Evolutionary conservation across 2,329 filamentous ascomycete genomes (phyloP).

Genomic region (Colletotrichum cereale): DNA sequence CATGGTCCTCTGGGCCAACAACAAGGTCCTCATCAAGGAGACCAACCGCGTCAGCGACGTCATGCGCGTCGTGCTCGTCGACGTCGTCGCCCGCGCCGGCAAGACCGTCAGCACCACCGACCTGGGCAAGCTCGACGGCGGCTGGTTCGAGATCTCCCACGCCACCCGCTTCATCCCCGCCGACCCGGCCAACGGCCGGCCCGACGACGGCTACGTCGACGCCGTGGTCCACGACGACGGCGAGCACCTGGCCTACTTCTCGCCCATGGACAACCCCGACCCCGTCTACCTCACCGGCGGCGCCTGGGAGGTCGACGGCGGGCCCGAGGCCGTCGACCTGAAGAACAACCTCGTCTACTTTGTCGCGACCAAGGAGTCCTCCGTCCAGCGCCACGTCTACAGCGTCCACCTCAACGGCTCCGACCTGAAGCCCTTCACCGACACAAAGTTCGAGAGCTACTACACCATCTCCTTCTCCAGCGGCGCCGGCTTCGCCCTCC

Average conservation of each 20-base stretch:
- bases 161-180: slow-evolving; percentile 88
- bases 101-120: slow-evolving; percentile 84
- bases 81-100: slow-evolving; percentile 79
- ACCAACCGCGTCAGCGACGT: slow-evolving; percentile 95
- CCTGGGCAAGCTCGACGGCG: slow-evolving; percentile 87
- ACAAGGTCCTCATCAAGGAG: slow-evolving; percentile 87
- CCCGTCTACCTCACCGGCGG: slow-evolving; percentile 90
- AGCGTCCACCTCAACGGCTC: slow-evolving; percentile 87
- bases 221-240: slow-evolving; percentile 87
- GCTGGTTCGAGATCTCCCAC: slow-evolving; percentile 96
- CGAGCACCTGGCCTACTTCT: slow-evolving; percentile 94
- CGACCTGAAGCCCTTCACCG: slow-evolving; percentile 78
- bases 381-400: slow-evolving; percentile 92
- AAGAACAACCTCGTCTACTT: slow-evolving; percentile 93
- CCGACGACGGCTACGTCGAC: slow-evolving; percentile 92
- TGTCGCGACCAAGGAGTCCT: slow-evolving; percentile 84
- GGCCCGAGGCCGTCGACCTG: slow-evolving; percentile 86
- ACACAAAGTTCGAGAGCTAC: slow-evolving; percentile 79
- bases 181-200: slow-evolving; percentile 79
- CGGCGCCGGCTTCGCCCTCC: slow-evolving; percentile 83
- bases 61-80: slow-evolving; percentile 88
- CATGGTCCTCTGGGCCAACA: slow-evolving; percentile 90
- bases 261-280: slow-evolving; percentile 84
- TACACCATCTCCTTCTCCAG: slow-evolving; percentile 88
- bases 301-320: slow-evolving; percentile 90